A percentile compares a stretch with the other conserved stretches of the same genome.
Evolutionary conservation across 495 filamentous ascomycete species (phyloP).

Genomic region (Hypoxylon trugodes): DNA sequence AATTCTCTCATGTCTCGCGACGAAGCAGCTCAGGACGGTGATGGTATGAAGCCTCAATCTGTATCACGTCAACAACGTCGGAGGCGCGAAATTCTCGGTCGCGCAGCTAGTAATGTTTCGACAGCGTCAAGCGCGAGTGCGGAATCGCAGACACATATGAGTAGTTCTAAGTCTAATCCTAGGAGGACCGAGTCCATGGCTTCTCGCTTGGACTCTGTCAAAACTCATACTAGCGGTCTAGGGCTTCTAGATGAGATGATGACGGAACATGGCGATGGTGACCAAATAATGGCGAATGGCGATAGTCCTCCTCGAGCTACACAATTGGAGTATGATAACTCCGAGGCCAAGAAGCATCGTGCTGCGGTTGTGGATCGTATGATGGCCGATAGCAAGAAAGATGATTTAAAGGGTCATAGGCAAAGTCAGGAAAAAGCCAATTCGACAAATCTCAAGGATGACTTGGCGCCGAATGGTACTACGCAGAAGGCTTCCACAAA

Average conservation of each 20-base stretch:
- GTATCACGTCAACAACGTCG: slow-evolving; percentile 42
- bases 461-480: not conserved
- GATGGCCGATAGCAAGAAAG: slow-evolving; percentile 32
- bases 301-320: slow-evolving; percentile 47
- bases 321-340: slow-evolving; percentile 59
- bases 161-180: slow-evolving; percentile 13
- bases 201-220: slow-evolving; percentile 18
- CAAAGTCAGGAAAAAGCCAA: slow-evolving; percentile 4
- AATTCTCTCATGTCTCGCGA: slow-evolving; percentile 40
- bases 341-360: slow-evolving; percentile 48
- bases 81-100: slow-evolving; percentile 57
- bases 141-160: slow-evolving; percentile 20
- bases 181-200: slow-evolving; percentile 17
- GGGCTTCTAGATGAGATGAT: slow-evolving; percentile 31
- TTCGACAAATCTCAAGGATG: not conserved
- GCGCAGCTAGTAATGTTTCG: slow-evolving; percentile 61
- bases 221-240: slow-evolving; percentile 1
- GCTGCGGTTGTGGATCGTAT: slow-evolving; percentile 48
- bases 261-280: slow-evolving; percentile 16
- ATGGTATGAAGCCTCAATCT: slow-evolving; percentile 27
- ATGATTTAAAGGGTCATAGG: not conserved
- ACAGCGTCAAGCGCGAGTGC: slow-evolving; percentile 46
- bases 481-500: slow-evolving; percentile 6
- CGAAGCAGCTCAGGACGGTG: slow-evolving; percentile 23
- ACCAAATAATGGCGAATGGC: slow-evolving; percentile 19